Conservation (phyloP, 257 asterid genomes). For the Jacaranda copaia region DNA sequence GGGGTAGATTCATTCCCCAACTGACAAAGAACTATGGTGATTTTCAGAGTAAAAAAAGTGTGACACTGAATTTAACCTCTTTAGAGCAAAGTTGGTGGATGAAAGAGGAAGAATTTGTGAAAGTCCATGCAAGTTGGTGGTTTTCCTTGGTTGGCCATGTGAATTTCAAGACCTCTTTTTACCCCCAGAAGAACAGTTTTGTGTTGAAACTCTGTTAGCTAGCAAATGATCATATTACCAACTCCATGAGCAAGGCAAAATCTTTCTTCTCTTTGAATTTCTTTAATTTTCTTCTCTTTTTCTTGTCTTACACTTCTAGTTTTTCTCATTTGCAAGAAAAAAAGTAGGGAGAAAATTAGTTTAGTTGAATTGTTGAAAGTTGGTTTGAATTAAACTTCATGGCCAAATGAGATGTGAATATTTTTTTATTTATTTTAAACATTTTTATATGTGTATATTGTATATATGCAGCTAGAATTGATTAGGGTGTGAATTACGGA, state of each 20-base stretch:
- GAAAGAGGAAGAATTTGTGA: neutral
- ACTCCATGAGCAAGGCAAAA: neutral
- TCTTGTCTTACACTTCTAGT: neutral
- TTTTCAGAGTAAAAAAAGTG: slow-evolving; percentile 7
- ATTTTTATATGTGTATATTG: too few species aligned
- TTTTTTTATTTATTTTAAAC: too few species aligned
- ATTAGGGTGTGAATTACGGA: too few species aligned
- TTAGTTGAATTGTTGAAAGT: too few species aligned
- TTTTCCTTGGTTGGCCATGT: slow-evolving; percentile 12
- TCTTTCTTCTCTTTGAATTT: neutral
- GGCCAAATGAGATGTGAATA: too few species aligned
- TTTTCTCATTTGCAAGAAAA: too few species aligned
- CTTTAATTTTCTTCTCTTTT: neutral
- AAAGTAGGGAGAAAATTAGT: too few species aligned
- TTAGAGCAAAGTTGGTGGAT: slow-evolving; percentile 20
- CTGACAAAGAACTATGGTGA: slow-evolving; percentile 20
- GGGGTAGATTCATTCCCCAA: slow-evolving; percentile 33
- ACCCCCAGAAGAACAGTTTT: neutral
- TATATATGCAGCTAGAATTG: too few species aligned
- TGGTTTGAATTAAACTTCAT: too few species aligned
- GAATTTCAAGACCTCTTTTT: neutral
- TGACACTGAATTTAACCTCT: slow-evolving; percentile 25
- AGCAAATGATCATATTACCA: neutral
- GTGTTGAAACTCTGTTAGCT: neutral
- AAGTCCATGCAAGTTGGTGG: too few species aligned